Evolutionary conservation across 352 stramenopile species (phyloP).

Genomic region (Globisporangium recalcitrans): DNA sequence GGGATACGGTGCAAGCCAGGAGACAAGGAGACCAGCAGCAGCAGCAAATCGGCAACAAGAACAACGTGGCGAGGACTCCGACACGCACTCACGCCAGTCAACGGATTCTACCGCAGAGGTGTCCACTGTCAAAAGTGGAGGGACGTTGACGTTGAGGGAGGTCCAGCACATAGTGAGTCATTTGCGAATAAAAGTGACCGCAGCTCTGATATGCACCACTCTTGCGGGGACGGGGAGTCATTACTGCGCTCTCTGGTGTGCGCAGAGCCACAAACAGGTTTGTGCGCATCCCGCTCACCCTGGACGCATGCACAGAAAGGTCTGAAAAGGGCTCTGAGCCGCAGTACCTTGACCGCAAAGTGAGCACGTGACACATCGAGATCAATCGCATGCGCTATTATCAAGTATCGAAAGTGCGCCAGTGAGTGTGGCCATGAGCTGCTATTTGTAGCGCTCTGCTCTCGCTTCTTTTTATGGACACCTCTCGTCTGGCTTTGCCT

Average conservation of each 20-base stretch:
- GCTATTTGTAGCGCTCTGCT: not conserved
- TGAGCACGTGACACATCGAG: too few relatives aligned
- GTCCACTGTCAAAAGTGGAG: not conserved
- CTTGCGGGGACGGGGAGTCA: not conserved
- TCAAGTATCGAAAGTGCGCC: not conserved
- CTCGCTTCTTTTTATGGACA: not conserved
- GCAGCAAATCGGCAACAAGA: not conserved
- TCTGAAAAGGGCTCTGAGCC: not conserved
- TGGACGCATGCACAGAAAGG: not conserved
- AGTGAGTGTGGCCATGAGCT: not conserved
- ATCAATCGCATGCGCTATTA: too few relatives aligned
- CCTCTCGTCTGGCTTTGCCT: not conserved
- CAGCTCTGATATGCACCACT: slow-evolving; percentile 1
- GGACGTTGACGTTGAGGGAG: not conserved
- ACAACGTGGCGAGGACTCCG: not conserved
- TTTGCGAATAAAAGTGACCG: not conserved
- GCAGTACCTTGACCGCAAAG: not conserved
- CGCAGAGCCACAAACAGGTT: not conserved
- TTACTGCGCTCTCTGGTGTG: not conserved
- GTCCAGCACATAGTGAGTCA: not conserved
- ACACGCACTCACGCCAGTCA: not conserved
- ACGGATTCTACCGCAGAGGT: too few relatives aligned
- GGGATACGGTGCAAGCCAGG: not conserved
- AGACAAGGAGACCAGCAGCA: not conserved
- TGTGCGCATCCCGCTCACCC: not conserved